Evolutionary conservation across 1,284 basidiomycete species (phyloP).

Genomic region (Trichosporon sp.): DNA sequence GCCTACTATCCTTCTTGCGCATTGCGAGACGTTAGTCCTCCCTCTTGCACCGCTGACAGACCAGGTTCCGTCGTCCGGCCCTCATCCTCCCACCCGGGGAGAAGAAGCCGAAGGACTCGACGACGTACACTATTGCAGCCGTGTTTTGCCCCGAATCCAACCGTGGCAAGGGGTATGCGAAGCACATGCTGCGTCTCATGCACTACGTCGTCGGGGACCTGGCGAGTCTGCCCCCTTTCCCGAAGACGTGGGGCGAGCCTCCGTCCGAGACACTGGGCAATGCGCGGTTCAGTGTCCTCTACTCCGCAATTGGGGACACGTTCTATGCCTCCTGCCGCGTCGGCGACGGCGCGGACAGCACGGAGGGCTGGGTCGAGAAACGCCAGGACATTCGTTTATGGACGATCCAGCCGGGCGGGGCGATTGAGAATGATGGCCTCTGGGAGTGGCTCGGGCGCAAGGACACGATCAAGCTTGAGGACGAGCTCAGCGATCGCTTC

Average conservation of each 20-base stretch:
- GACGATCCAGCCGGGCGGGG: constrained; percentile 3
- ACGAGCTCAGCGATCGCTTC: constrained; percentile 15
- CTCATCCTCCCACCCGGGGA: constrained; percentile 25
- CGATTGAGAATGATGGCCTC: background rate
- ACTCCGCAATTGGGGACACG: constrained; percentile 42
- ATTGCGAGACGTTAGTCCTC: constrained; percentile 23
- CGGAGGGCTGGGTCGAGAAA: constrained; percentile 23
- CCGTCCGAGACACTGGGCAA: constrained; percentile 24
- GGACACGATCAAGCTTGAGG: constrained; percentile 2
- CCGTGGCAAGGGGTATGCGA: constrained; percentile 45
- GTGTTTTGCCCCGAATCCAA: constrained; percentile 43
- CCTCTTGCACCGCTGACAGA: constrained; percentile 19
- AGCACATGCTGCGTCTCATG: constrained; percentile 41
- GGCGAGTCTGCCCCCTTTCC: constrained; percentile 33
- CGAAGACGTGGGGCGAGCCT: constrained; percentile 35
- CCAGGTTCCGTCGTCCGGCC: constrained; percentile 34
- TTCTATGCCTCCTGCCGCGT: constrained; percentile 41
- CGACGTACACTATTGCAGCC: constrained; percentile 43
- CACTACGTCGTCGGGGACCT: constrained; percentile 38
- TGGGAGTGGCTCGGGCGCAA: constrained; percentile 24
- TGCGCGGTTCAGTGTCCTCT: constrained; percentile 41
- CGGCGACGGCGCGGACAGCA: constrained; percentile 20
- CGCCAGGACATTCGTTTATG: constrained; percentile 13
- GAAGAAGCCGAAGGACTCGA: constrained; percentile 28
- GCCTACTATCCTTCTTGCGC: constrained; percentile 25